Evolutionary conservation across 2,329 filamentous ascomycete genomes (phyloP).

Genomic region (Cladosporium sp.): DNA sequence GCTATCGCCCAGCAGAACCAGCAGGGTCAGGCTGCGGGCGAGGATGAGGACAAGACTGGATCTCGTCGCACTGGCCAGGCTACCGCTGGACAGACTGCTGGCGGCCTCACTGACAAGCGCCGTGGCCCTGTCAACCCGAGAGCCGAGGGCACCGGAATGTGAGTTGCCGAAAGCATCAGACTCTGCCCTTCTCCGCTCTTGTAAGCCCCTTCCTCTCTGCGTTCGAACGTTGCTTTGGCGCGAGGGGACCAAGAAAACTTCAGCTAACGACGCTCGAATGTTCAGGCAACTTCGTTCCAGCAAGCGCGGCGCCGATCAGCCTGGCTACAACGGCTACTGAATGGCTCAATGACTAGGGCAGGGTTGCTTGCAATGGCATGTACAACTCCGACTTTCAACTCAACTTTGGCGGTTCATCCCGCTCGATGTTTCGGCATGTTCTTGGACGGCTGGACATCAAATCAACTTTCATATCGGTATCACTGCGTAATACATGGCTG

Average conservation of each 20-base stretch:
- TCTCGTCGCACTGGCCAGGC: slow-evolving; percentile 62
- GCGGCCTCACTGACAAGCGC: slow-evolving; percentile 63
- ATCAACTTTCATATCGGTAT: slow-evolving; percentile 30
- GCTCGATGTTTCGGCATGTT: slow-evolving; percentile 16
- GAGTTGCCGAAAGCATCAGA: slow-evolving; percentile 63
- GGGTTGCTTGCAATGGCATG: slow-evolving; percentile 31
- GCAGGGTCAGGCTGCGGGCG: slow-evolving; percentile 51
- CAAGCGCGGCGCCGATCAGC: slow-evolving; percentile 48
- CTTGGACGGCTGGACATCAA: slow-evolving; percentile 19
- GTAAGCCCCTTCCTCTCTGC: slow-evolving; percentile 86
- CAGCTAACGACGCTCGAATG: slow-evolving; percentile 40
- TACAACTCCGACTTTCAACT: slow-evolving; percentile 15
- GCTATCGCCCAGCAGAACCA: slow-evolving; percentile 81
- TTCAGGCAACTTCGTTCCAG: slow-evolving; percentile 50
- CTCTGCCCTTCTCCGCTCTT: slow-evolving; percentile 42
- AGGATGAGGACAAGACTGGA: slow-evolving; percentile 72
- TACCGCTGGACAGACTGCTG: slow-evolving; percentile 57
- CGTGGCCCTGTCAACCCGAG: slow-evolving; percentile 70
- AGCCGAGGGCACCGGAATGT: slow-evolving; percentile 93
- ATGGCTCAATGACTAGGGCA: slow-evolving; percentile 31
- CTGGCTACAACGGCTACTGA: slow-evolving; percentile 47
- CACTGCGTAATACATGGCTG: slow-evolving; percentile 24
- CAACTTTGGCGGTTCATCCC: slow-evolving; percentile 12
- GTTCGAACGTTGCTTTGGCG: slow-evolving; percentile 71
- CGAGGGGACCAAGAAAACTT: slow-evolving; percentile 54